These are phyloP conservation scores for Geotrichum carabidarum DNA, from an alignment of 1,139 yeast genomes.

Conservation along the genomic window DNA sequence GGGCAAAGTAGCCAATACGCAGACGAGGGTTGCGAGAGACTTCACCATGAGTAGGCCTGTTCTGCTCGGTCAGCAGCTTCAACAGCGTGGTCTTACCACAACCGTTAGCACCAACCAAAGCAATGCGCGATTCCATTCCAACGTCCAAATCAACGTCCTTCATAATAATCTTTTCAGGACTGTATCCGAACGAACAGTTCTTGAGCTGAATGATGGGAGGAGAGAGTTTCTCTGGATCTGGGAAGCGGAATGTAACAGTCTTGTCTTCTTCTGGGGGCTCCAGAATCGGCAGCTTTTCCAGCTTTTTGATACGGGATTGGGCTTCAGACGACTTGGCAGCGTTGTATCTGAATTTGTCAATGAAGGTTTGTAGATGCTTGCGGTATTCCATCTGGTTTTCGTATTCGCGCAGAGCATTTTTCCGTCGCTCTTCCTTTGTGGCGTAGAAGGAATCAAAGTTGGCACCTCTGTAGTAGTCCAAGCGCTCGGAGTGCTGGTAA, in stretches of 20 bases:
- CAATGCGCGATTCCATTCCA: conserved; percentile 90
- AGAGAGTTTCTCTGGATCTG: conserved; percentile 87
- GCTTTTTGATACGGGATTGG: conserved; percentile 91
- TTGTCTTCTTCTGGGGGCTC: conserved; percentile 96
- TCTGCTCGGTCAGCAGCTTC: conserved; percentile 74
- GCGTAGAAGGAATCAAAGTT: conserved; percentile 89
- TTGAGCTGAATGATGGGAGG: conserved; percentile 92
- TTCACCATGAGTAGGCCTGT: conserved; percentile 67
- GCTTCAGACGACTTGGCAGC: conserved; percentile 98
- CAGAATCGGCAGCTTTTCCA: conserved; percentile 85
- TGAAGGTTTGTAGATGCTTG: conserved; percentile 85
- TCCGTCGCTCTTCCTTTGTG: conserved; percentile 91
- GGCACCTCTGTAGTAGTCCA: conserved; percentile 92
- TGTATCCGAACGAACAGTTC: conserved; percentile 81
- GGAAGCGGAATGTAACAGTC: conserved; percentile 78
- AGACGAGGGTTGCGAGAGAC: conserved; percentile 78
- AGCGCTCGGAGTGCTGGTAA: conserved; percentile 93
- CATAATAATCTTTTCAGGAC: conserved; percentile 55
- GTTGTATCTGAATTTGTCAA: conserved; percentile 93
- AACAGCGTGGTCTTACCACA: conserved; percentile 96
- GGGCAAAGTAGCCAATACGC: conserved; percentile 97
- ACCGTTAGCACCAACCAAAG: conserved; percentile 97
- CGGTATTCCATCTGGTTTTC: conserved; percentile 96
- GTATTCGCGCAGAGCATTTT: conserved; percentile 88
- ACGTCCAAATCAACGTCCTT: conserved; percentile 81